Base-by-base conservation (phyloP, 768 basidiomycete species). In the Rhodotorula toruloides region DNA sequence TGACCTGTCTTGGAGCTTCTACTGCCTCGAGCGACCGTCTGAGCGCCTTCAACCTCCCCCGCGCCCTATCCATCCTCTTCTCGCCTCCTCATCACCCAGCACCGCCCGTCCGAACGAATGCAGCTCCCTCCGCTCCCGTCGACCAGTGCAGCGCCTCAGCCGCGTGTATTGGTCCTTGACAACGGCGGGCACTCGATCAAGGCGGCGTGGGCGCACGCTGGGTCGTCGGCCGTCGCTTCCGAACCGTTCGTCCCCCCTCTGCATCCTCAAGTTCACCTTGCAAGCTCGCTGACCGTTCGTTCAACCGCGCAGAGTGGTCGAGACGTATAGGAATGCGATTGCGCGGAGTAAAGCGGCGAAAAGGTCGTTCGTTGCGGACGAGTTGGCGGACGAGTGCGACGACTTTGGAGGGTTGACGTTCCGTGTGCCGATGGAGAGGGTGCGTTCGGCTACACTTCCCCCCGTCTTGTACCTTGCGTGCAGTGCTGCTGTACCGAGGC, bases 151-250 rank as follows among this genome's bases (percentile, higher is more conserved):
- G 43, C 29, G 0, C 10, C 48, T 1, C 10, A 31, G 32, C 54
- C 59, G 16, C 53, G 36, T 3, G 29, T 65, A 9, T 57, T 92
- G 60, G 81, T 93, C 21, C 81, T 94, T 50, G 92, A 97, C 77
- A 97, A 94, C 76, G 92, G 92, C 46, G 92, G 85, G 16, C 85
- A 83, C 42, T 84, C 84, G 8, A 86, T 94, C 77, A 97, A 96
- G 75, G 83, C 83, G 36, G 88, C 90, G 2, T 80, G 80, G 48
- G 77, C 75, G 53, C 77, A 73, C 34, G 61, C 72, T 21, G 67
- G 75, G 63, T 29, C 61, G 42, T 73, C 74, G 71, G 71, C 19
- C 49, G 31, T 19, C 50, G 17, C 37, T 29, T 37, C 75, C 73
- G 34, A 74, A 65, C 76, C 74, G 79, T 79, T 29, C 48, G 71